Evolutionary conservation across 169 alveolate genomes (phyloP).

Genomic region (Plasmodium gonderi): DNA sequence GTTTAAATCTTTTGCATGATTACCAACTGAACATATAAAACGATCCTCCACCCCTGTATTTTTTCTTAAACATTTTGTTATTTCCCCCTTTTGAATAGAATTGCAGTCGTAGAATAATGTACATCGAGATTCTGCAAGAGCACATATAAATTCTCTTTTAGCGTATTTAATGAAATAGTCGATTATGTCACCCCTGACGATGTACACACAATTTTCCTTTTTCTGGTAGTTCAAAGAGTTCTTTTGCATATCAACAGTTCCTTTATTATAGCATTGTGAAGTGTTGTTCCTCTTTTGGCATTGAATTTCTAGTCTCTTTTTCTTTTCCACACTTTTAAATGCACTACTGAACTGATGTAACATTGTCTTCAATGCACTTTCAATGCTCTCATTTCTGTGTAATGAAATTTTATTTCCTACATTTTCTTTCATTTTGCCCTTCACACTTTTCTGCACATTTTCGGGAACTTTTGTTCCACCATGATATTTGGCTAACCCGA

Average conservation of each 20-base stretch:
- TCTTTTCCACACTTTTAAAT: too few relatives aligned
- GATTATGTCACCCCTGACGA: slow-evolving; percentile 25
- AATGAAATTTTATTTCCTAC: too few relatives aligned
- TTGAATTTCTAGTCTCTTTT: too few relatives aligned
- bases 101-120: slow-evolving; percentile 29
- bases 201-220: not conserved
- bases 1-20: slow-evolving; percentile 26
- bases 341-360: too few relatives aligned
- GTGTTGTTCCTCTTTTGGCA: not conserved
- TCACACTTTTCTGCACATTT: too few relatives aligned
- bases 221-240: not conserved
- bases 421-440: too few relatives aligned
- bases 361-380: too few relatives aligned
- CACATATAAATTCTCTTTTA: not conserved
- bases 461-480: too few relatives aligned
- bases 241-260: not conserved
- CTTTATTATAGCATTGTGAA: not conserved
- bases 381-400: too few relatives aligned
- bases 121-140: not conserved
- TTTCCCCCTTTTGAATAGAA: slow-evolving; percentile 19
- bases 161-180: slow-evolving; percentile 23
- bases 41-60: not conserved
- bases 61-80: not conserved
- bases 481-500: too few relatives aligned
- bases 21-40: slow-evolving; percentile 12